phyloP scores from a whole-genome alignment of 257 asterid species.

The Solanum neorickii region DNA sequence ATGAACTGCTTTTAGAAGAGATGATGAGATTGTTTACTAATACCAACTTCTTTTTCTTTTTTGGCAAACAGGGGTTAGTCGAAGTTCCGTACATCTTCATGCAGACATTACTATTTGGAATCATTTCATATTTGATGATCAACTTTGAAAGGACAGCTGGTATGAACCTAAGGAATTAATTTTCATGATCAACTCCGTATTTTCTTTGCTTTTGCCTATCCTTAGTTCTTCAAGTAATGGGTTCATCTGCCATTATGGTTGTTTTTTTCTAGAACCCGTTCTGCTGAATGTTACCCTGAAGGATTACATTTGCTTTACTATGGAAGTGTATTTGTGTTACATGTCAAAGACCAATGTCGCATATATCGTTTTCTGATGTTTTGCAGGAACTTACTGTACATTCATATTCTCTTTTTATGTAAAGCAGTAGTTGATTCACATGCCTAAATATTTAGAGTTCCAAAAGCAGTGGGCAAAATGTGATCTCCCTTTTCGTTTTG shows the following conservation, averaged over 20 bases:
- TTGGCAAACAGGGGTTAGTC: conserved; percentile 50
- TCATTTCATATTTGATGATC: conserved; percentile 78
- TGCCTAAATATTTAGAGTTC: background rate
- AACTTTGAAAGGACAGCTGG: conserved; percentile 68
- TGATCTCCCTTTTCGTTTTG: background rate
- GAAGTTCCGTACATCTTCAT: conserved; percentile 68
- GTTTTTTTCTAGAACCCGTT: background rate
- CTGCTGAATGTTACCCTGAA: background rate
- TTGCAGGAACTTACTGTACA: background rate
- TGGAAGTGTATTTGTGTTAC: background rate
- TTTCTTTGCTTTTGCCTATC: background rate
- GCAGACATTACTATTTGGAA: conserved; percentile 59
- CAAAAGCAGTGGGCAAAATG: background rate
- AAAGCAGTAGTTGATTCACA: background rate
- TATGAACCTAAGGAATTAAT: conserved; percentile 4
- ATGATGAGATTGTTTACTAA: background rate
- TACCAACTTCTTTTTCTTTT: background rate
- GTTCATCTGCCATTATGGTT: background rate
- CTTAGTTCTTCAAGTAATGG: background rate
- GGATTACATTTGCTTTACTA: background rate
- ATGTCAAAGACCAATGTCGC: background rate
- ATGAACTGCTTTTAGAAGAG: background rate
- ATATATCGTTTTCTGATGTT: background rate
- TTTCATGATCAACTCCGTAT: background rate
- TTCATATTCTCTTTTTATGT: background rate